A percentile compares a stretch with the other conserved stretches of the same genome.
phyloP scores from a whole-genome alignment of 805 yeast genomes.

The Nakazawaea ernobii region DNA sequence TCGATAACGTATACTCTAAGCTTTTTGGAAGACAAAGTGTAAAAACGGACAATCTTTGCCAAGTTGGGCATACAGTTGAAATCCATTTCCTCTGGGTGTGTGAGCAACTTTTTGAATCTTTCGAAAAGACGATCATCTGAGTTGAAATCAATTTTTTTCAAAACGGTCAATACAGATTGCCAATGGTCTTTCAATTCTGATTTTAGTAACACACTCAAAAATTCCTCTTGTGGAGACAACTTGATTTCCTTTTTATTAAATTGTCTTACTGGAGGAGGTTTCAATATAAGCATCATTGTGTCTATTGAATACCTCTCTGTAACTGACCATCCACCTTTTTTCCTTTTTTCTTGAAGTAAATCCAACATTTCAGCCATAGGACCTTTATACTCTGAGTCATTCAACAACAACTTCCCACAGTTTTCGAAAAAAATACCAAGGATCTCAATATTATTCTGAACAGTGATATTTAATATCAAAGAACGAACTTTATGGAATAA shows the following conservation, averaged over 20 bases:
- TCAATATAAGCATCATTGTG: conserved; percentile 45
- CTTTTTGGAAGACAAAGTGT: conserved; percentile 29
- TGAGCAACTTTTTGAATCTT: conserved; percentile 35
- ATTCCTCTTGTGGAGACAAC: conserved; percentile 38
- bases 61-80: conserved; percentile 49
- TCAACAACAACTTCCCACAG: conserved; percentile 60
- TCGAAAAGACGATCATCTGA: conserved; percentile 27
- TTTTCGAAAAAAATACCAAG: conserved; percentile 67
- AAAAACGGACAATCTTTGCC: conserved; percentile 39
- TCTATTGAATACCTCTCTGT: conserved; percentile 56
- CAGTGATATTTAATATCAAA: conserved; percentile 44
- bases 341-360: conserved; percentile 44
- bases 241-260: conserved; percentile 19
- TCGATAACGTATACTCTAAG: conserved; percentile 51
- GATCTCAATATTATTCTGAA: conserved; percentile 60
- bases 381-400: conserved; percentile 48
- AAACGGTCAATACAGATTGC: conserved; percentile 27
- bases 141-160: conserved; percentile 36
- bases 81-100: conserved; percentile 55
- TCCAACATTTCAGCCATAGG: conserved; percentile 61
- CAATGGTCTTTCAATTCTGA: conserved; percentile 37
- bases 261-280: conserved; percentile 45
- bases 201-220: conserved; percentile 44
- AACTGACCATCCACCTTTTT: conserved; percentile 41
- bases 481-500: conserved; percentile 68